Evolutionary conservation across 23 red algal species (phyloP).

Genomic region (Porphyridium purpureum): DNA sequence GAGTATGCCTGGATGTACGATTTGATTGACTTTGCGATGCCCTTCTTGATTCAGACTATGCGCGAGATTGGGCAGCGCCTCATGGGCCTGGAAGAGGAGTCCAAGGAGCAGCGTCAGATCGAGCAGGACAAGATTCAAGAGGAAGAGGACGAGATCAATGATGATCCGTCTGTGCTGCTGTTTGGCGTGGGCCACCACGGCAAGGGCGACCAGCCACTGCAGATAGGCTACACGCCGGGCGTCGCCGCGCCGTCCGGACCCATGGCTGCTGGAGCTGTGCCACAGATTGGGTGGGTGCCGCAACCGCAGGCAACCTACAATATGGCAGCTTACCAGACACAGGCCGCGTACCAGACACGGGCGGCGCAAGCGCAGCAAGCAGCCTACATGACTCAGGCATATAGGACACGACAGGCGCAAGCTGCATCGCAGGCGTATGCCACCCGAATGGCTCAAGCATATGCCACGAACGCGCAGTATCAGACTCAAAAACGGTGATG

Average conservation of each 20-base stretch:
- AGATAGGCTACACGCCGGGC: not conserved
- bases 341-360: not conserved
- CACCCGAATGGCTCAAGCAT: no score
- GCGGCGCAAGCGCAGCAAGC: conserved; percentile 2
- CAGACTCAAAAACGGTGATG: no score
- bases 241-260: not conserved
- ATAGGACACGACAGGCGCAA: no score
- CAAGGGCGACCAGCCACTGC: not conserved
- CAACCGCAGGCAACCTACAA: not conserved
- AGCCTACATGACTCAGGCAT: not conserved
- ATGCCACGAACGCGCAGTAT: no score
- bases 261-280: not conserved
- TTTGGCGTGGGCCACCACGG: conserved; percentile 32
- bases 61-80: conserved; percentile 61
- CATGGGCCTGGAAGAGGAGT: conserved; percentile 81
- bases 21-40: conserved; percentile 86
- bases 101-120: conserved; percentile 61
- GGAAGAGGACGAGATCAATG: conserved; percentile 71
- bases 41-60: conserved; percentile 96
- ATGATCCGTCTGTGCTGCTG: conserved; percentile 72
- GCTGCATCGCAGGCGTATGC: not conserved
- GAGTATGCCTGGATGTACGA: conserved; percentile 77
- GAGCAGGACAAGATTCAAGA: conserved; percentile 48
- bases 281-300: not conserved
- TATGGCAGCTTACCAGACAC: conserved; percentile 1